Percentiles rank a stretch among this genome's conserved stretches.
Evolutionary conservation across 2,329 filamentous ascomycete genomes (phyloP).

Genomic region (Cercospora brassicicola): DNA sequence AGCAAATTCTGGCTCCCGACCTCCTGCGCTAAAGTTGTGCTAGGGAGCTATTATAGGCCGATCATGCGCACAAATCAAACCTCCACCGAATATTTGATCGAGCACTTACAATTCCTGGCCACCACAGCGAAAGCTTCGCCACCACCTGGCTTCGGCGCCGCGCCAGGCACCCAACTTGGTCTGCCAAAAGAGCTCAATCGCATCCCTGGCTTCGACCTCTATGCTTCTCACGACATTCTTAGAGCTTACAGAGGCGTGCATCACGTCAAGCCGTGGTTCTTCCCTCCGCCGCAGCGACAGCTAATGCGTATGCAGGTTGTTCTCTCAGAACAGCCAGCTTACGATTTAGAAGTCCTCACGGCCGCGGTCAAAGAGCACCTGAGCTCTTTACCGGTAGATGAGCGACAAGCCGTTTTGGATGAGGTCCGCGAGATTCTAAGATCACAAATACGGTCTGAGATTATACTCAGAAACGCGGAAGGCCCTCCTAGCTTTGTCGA

Average conservation of each 20-base stretch:
- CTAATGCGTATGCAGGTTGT: background rate
- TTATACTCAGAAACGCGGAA: background rate
- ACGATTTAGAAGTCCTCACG: background rate
- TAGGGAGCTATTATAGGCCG: background rate
- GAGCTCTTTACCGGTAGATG: background rate
- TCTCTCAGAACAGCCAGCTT: background rate
- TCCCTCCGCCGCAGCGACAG: background rate
- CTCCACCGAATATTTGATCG: background rate
- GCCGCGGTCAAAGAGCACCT: background rate
- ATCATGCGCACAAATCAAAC: background rate
- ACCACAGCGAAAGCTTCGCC: background rate
- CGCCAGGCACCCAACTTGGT: background rate
- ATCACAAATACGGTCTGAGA: background rate
- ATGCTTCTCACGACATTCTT: background rate
- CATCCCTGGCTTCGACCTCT: background rate
- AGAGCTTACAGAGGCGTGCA: background rate
- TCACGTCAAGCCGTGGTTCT: background rate
- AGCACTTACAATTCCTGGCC: background rate
- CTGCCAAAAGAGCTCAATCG: background rate
- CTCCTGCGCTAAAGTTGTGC: background rate
- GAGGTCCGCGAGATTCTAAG: rapidly evolving
- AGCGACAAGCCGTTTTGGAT: background rate
- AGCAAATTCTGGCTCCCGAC: background rate
- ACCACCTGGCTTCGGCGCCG: background rate
- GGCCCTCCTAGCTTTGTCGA: background rate